These are phyloP conservation scores for Chernovozyma aurita DNA, from an alignment of 1,139 yeast species.

Conservation along the genomic window DNA sequence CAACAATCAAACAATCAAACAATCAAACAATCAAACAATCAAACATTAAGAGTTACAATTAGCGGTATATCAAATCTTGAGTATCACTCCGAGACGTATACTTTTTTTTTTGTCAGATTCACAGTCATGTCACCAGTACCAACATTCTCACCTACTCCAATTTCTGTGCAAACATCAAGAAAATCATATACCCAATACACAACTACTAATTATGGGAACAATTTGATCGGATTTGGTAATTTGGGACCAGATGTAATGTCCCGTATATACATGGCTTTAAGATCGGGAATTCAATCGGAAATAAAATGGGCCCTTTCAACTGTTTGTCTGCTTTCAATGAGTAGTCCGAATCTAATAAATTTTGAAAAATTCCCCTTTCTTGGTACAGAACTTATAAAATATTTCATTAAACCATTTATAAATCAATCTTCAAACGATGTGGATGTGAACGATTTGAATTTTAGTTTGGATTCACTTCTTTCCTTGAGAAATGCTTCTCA, in stretches of 20 bases:
- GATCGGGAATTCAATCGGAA: constrained; percentile 55
- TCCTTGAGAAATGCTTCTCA: constrained; percentile 77
- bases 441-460: constrained; percentile 28
- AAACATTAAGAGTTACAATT: too few relatives aligned
- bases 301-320: constrained; percentile 63
- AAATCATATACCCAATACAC: constrained; percentile 13
- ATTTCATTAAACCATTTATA: constrained; percentile 29
- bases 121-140: neutral
- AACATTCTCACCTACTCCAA: constrained; percentile 14
- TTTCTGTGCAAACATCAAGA: constrained; percentile 17
- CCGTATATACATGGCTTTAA: constrained; percentile 61
- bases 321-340: constrained; percentile 52
- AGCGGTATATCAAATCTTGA: too few relatives aligned
- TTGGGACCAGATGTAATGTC: constrained; percentile 54
- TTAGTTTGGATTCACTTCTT: constrained; percentile 60
- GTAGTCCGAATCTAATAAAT: constrained; percentile 43
- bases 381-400: constrained; percentile 46
- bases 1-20: too few relatives aligned
- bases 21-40: too few relatives aligned
- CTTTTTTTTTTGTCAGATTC: too few relatives aligned
- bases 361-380: constrained; percentile 48
- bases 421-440: constrained; percentile 3
- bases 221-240: constrained; percentile 42
- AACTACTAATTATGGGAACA: constrained; percentile 13
- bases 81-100: too few relatives aligned